A percentile compares a stretch with the other conserved stretches of the same genome.
These are phyloP conservation scores for Neophaeococcomyces mojaviensis DNA, from an alignment of 2,329 filamentous ascomycete genomes.

Conservation along the genomic window DNA sequence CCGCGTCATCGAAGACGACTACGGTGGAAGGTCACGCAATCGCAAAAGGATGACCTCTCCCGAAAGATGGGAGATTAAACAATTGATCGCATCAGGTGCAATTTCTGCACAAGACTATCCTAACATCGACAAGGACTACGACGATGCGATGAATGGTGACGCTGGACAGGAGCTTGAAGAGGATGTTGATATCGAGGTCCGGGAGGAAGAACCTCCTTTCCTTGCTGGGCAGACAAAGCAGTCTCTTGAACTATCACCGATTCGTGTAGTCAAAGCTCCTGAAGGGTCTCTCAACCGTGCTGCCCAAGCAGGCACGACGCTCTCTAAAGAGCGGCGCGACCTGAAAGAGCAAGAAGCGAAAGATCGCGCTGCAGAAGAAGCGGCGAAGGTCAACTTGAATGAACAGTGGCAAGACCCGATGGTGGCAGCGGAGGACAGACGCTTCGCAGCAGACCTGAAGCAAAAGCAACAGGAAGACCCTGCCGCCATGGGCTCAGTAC, in stretches of 20 bases:
- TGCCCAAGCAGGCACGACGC: conserved; percentile 81
- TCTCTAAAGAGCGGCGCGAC: conserved; percentile 87
- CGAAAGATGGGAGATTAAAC: conserved; percentile 94
- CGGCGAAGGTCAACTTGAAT: conserved; percentile 70
- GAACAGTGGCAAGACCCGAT: conserved; percentile 97
- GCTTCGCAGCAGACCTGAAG: conserved; percentile 82
- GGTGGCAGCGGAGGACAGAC: conserved; percentile 72
- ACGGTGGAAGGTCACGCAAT: conserved; percentile 50
- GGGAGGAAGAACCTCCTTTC: conserved; percentile 94
- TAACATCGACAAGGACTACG: conserved; percentile 88
- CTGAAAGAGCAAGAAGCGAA: conserved; percentile 81
- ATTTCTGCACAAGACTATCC: conserved; percentile 90
- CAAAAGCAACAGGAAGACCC: conserved; percentile 52
- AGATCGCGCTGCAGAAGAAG: conserved; percentile 65
- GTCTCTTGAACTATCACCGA: conserved; percentile 87
- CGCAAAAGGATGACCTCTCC: conserved; percentile 95
- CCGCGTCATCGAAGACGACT: conserved; percentile 57
- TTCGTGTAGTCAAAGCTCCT: conserved; percentile 91
- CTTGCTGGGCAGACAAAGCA: conserved; percentile 93
- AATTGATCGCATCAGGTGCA: conserved; percentile 90
- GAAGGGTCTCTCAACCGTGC: conserved; percentile 97
- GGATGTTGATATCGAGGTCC: conserved; percentile 93
- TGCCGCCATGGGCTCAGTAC: conserved; percentile 59
- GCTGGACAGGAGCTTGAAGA: conserved; percentile 70
- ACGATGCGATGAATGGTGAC: conserved; percentile 77